Conservation (phyloP, 2,329 filamentous ascomycete genomes). For the Penicillium olsonii region DNA sequence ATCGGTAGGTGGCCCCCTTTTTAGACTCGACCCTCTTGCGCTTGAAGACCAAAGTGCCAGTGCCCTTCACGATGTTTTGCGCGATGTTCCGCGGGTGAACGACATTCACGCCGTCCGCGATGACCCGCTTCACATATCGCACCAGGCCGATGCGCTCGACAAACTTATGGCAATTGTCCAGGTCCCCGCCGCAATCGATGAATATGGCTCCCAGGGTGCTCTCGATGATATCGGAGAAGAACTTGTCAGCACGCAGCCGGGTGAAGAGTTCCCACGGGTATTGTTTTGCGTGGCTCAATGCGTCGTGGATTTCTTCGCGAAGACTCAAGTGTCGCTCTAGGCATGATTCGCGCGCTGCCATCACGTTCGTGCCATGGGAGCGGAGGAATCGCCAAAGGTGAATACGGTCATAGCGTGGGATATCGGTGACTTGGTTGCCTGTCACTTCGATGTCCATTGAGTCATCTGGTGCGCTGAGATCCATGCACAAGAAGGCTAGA, state of each 20-base stretch:
- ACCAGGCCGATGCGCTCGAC: slow-evolving; percentile 67
- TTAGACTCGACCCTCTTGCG: slow-evolving; percentile 13
- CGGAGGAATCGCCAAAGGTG: slow-evolving; percentile 72
- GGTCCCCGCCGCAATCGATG: slow-evolving; percentile 68
- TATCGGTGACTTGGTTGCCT: slow-evolving; percentile 26
- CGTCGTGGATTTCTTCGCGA: slow-evolving; percentile 51
- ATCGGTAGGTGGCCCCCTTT: slow-evolving; percentile 23
- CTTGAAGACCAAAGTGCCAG: slow-evolving; percentile 16
- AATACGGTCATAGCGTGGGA: slow-evolving; percentile 29
- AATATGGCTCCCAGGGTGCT: slow-evolving; percentile 78
- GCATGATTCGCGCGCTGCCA: slow-evolving; percentile 17
- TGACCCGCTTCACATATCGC: slow-evolving; percentile 60
- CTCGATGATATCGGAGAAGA: slow-evolving; percentile 83
- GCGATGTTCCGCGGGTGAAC: slow-evolving; percentile 68
- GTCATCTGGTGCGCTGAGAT: slow-evolving; percentile 33
- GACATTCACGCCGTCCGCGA: slow-evolving; percentile 59
- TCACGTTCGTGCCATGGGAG: slow-evolving; percentile 18
- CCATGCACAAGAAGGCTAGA: slow-evolving; percentile 74
- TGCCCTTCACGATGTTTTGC: slow-evolving; percentile 54
- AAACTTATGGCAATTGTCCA: slow-evolving; percentile 62
- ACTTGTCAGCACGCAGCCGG: slow-evolving; percentile 68
- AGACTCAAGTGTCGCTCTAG: slow-evolving; percentile 51
- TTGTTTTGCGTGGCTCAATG: slow-evolving; percentile 50
- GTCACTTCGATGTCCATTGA: slow-evolving; percentile 8
- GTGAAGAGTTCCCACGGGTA: slow-evolving; percentile 80